Evolutionary conservation across 768 basidiomycete genomes (phyloP), one percentile per base, ranked within the genome.

Genomic region (Rhodotorula diobovata): DNA sequence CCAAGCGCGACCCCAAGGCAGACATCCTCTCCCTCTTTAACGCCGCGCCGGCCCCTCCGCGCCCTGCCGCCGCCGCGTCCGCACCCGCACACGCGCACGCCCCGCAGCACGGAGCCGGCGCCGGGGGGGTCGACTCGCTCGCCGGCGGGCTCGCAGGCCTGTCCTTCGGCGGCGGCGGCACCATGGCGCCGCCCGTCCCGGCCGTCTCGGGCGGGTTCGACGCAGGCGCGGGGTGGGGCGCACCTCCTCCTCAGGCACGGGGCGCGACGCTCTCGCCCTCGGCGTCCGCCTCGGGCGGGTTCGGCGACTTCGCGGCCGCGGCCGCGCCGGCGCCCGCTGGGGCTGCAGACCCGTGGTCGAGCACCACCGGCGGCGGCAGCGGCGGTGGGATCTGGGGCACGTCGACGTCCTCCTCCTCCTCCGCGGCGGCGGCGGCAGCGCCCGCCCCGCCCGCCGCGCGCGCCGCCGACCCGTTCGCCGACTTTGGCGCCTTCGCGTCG

Each of bases 11-110:
- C 50, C 77, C 81, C 56, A 93, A 92, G 76, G 85, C 90, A 65
- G 89, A 94, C 74, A 94, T 94, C 73, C 83, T 94, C 28, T 90
- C 90, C 0, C 84, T 94, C 53, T 93, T 90, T 80, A 86, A 89
- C 25, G 76, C 84, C 1, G 79, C 84, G 0, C 58, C 77, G 9
- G 78, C 83, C 9, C 76, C 83, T 5, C 57, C 77, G 18, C 48
- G 59, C 15, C 61, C 59, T 32, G 54, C 56, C 15, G 61, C 55
- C 39, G 4, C 66, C 12, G 34, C 43, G 25, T n/a, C 35, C 34
- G 43, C 60, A 60, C 28, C 23, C 34, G 20, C 54, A 54, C n/a
- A n/a, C n/a, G n/a, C n/a, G 25, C 21, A 23, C 23, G 32, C 30
- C 54, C 11, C 34, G 32, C 32, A 55, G 20, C 14, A 30, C n/a